Evolutionary conservation across 2,329 filamentous ascomycete species (phyloP).

Genomic region (Xylaria sp.): DNA sequence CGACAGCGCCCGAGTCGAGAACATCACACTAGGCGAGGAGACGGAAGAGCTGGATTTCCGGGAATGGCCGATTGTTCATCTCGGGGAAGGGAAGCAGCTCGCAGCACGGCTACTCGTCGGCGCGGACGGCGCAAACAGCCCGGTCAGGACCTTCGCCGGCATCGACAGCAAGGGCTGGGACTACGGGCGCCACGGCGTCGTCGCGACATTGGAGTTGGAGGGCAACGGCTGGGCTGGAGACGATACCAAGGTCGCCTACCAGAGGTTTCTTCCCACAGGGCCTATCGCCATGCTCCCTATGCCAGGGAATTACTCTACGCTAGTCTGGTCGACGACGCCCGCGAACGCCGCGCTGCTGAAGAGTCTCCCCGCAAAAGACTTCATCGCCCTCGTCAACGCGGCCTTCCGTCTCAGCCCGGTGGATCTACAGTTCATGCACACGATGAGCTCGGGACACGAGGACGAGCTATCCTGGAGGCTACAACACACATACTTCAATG

Average conservation of each 20-base stretch:
- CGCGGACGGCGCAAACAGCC: slow-evolving; percentile 94
- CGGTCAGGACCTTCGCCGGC: slow-evolving; percentile 87
- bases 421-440: slow-evolving; percentile 87
- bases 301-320: slow-evolving; percentile 81
- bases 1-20: slow-evolving; percentile 79
- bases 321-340: slow-evolving; percentile 95
- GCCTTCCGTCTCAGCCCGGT: slow-evolving; percentile 84
- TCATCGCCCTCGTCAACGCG: slow-evolving; percentile 89
- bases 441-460: slow-evolving; percentile 64
- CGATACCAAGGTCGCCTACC: slow-evolving; percentile 81
- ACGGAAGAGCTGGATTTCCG: slow-evolving; percentile 78
- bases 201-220: slow-evolving; percentile 84
- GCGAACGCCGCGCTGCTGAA: slow-evolving; percentile 82
- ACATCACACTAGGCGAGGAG: slow-evolving; percentile 79
- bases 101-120: slow-evolving; percentile 88
- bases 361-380: slow-evolving; percentile 75
- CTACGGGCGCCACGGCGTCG: slow-evolving; percentile 88
- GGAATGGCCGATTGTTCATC: slow-evolving; percentile 85
- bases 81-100: slow-evolving; percentile 74
- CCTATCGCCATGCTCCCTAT: slow-evolving; percentile 92
- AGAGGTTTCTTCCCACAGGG: slow-evolving; percentile 92
- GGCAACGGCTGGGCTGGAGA: slow-evolving; percentile 65
- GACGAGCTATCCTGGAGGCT: slow-evolving; percentile 88
- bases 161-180: slow-evolving; percentile 93
- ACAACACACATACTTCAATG: slow-evolving; percentile 70